Conservation (phyloP, 345 rosid species). For the Corchorus olitorius region DNA sequence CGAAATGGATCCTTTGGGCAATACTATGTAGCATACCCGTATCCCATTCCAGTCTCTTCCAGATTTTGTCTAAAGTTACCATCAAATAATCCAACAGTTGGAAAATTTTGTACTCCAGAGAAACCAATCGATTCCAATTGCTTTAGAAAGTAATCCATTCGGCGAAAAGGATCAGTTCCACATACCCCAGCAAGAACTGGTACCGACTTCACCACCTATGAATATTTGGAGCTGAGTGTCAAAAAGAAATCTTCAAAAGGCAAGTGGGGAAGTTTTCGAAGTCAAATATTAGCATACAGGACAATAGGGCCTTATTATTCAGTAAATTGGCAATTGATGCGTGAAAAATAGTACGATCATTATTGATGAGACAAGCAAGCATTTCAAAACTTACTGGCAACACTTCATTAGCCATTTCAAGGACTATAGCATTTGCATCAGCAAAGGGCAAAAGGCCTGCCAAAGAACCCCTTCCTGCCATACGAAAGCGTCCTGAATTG, state of each 20-base stretch:
- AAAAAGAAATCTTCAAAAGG: slow-evolving; percentile 13
- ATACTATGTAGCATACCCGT: slow-evolving; percentile 58
- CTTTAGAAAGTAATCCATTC: slow-evolving; percentile 80
- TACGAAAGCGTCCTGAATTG: slow-evolving; percentile 94
- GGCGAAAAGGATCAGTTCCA: slow-evolving; percentile 92
- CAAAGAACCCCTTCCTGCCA: slow-evolving; percentile 98
- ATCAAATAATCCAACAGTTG: slow-evolving; percentile 94
- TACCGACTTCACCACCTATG: slow-evolving; percentile 75
- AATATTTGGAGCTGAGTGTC: slow-evolving; percentile 17
- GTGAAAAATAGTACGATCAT: not conserved
- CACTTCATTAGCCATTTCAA: slow-evolving; percentile 96
- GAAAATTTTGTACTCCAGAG: slow-evolving; percentile 93
- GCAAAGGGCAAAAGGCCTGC: slow-evolving; percentile 93
- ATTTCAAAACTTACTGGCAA: slow-evolving; percentile 64
- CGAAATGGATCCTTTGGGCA: slow-evolving; percentile 21
- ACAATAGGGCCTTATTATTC: not conserved
- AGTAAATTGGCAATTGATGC: not conserved
- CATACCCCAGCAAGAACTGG: slow-evolving; percentile 98
- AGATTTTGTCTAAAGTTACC: slow-evolving; percentile 93
- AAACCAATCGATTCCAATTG: slow-evolving; percentile 88
- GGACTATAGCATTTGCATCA: slow-evolving; percentile 87
- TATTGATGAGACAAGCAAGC: not conserved
- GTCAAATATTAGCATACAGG: not conserved
- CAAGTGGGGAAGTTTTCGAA: slow-evolving; percentile 1
- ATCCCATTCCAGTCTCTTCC: slow-evolving; percentile 99